A percentile compares a stretch with the other conserved stretches of the same genome.
Evolutionary conservation across 257 asterid species (phyloP).

Genomic region (Scutellaria baicalensis): DNA sequence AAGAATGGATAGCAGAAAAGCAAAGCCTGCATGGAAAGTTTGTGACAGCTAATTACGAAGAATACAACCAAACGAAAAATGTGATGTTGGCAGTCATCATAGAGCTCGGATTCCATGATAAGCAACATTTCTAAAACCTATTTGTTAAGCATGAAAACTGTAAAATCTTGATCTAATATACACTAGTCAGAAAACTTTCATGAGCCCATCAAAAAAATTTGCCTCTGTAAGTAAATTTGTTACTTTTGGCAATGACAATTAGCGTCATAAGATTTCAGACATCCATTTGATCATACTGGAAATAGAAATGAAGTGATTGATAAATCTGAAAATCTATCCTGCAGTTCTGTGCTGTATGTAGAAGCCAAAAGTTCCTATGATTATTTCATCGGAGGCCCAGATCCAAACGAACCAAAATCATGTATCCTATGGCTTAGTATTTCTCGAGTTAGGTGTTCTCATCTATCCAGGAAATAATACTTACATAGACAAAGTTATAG

Average conservation of each 20-base stretch:
- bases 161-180: too few species aligned
- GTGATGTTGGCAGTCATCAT: background rate
- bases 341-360: background rate
- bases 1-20: constrained; percentile 70
- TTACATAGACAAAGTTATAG: constrained; percentile 52
- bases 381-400: background rate
- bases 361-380: background rate
- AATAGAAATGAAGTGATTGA: too few species aligned
- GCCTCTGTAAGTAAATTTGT: too few species aligned
- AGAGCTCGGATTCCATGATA: background rate
- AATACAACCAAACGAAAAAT: background rate
- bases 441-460: background rate
- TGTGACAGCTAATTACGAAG: background rate
- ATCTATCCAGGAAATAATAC: background rate
- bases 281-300: too few species aligned
- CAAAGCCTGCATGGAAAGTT: constrained; percentile 43
- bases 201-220: background rate
- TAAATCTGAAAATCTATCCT: background rate
- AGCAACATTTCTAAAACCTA: too few species aligned
- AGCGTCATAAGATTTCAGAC: background rate
- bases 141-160: too few species aligned
- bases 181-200: background rate
- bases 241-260: background rate
- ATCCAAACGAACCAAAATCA: background rate
- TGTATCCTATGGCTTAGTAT: background rate